phyloP scores from a whole-genome alignment of 352 stramenopile genomes.

The Lagenidium giganteum region DNA sequence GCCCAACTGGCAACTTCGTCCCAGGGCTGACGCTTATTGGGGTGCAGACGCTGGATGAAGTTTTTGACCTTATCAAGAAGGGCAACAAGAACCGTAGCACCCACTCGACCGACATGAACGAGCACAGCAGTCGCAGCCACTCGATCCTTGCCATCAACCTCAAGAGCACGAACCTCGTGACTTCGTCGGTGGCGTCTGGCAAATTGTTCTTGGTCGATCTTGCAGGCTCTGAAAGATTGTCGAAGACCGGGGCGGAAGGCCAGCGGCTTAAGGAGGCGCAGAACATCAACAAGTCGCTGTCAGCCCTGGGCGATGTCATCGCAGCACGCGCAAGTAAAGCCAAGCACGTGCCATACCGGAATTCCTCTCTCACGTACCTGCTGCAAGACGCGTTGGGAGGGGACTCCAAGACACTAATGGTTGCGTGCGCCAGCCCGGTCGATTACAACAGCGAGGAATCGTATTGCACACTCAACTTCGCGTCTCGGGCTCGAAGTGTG shows the following conservation, averaged over 20 bases:
- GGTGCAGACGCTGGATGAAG: slow-evolving; percentile 74
- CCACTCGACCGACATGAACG: slow-evolving; percentile 86
- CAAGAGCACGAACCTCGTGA: slow-evolving; percentile 81
- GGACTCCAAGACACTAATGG: slow-evolving; percentile 93
- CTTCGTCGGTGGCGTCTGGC: slow-evolving; percentile 54
- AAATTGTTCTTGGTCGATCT: slow-evolving; percentile 89
- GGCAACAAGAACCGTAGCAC: slow-evolving; percentile 86
- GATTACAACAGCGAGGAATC: slow-evolving; percentile 92
- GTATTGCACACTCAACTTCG: slow-evolving; percentile 93
- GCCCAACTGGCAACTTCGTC: slow-evolving; percentile 81
- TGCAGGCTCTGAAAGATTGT: slow-evolving; percentile 85
- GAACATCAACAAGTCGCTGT: slow-evolving; percentile 94
- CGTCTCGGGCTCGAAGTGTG: slow-evolving; percentile 74
- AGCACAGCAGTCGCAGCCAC: slow-evolving; percentile 85
- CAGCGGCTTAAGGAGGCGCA: slow-evolving; percentile 88
- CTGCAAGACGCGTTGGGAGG: slow-evolving; percentile 89
- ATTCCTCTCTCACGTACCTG: slow-evolving; percentile 93
- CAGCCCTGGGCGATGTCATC: slow-evolving; percentile 97
- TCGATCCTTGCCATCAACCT: slow-evolving; percentile 85
- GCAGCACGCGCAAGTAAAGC: slow-evolving; percentile 76
- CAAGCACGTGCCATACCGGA: slow-evolving; percentile 93
- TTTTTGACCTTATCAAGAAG: slow-evolving; percentile 80
- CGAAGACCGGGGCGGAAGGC: slow-evolving; percentile 84
- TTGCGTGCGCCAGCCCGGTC: slow-evolving; percentile 85
- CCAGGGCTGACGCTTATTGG: slow-evolving; percentile 68